A percentile compares a stretch with the other conserved stretches of the same genome.
Conservation (phyloP, 1,139 yeast species). For the Blastobotrys serpentis region DNA sequence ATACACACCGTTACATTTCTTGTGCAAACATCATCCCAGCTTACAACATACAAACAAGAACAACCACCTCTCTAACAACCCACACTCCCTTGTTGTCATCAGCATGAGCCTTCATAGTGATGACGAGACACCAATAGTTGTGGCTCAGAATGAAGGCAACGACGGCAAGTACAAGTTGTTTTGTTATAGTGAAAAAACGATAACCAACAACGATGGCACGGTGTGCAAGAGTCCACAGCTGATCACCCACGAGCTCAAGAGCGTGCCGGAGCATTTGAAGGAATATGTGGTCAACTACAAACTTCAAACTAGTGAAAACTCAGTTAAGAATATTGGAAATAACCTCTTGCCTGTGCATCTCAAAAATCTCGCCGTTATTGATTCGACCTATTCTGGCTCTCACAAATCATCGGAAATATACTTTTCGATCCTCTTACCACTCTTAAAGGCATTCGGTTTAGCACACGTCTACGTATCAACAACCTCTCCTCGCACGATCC, state of each 20-base stretch:
- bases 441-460: slow-evolving; percentile 36
- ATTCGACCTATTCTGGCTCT: slow-evolving; percentile 37
- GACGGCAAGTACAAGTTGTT: slow-evolving; percentile 13
- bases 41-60: not conserved
- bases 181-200: slow-evolving; percentile 14
- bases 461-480: slow-evolving; percentile 40
- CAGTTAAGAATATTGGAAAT: slow-evolving; percentile 6
- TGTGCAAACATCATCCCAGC: not conserved
- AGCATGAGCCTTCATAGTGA: slow-evolving; percentile 8
- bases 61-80: too few species aligned
- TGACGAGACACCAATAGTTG: slow-evolving; percentile 17
- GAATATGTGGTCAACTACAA: slow-evolving; percentile 20
- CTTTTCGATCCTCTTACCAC: slow-evolving; percentile 35
- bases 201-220: slow-evolving; percentile 6
- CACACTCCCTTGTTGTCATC: too few species aligned
- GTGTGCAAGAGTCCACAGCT: slow-evolving; percentile 16
- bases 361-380: slow-evolving; percentile 36
- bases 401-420: slow-evolving; percentile 32
- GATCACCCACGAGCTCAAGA: slow-evolving; percentile 16
- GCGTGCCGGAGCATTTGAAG: slow-evolving; percentile 19
- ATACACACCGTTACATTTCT: not conserved
- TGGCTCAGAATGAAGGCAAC: slow-evolving; percentile 10
- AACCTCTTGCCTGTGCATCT: slow-evolving; percentile 27
- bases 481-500: slow-evolving; percentile 33
- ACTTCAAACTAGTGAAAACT: slow-evolving; percentile 6